A percentile compares a stretch with the other conserved stretches of the same genome.
phyloP scores from a whole-genome alignment of 2,329 filamentous ascomycete species.

The Proliferodiscus dingleyae region DNA sequence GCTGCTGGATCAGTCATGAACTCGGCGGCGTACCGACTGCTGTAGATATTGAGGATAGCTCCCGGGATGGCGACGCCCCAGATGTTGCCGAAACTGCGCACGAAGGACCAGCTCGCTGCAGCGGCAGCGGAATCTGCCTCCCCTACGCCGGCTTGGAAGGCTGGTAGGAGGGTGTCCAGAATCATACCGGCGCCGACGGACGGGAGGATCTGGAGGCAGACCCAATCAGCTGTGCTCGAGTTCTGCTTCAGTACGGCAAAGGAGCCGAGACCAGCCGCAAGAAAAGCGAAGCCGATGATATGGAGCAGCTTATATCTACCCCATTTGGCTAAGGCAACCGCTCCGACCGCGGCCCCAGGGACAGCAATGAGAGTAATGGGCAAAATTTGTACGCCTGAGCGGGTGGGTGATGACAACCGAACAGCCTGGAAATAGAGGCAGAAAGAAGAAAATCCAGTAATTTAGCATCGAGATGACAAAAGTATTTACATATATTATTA shows the following conservation, averaged over 20 bases:
- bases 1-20: too few species aligned
- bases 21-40: not conserved
- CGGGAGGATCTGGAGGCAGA: conserved; percentile 38
- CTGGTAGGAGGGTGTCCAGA: conserved; percentile 39
- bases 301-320: conserved; percentile 31
- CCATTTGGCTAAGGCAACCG: conserved; percentile 3
- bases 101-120: conserved; percentile 31
- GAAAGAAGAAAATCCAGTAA: conserved; percentile 3
- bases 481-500: conserved; percentile 30
- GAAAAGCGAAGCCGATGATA: conserved; percentile 26
- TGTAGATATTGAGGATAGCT: conserved; percentile 6
- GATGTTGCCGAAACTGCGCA: conserved; percentile 41
- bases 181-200: conserved; percentile 40
- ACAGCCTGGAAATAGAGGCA: conserved; percentile 7
- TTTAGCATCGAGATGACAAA: conserved; percentile 1
- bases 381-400: not conserved
- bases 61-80: conserved; percentile 39
- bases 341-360: conserved; percentile 29
- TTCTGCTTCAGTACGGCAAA: conserved; percentile 32
- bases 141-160: conserved; percentile 33
- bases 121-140: conserved; percentile 31
- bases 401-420: not conserved
- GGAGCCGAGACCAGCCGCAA: conserved; percentile 4
- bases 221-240: conserved; percentile 36
- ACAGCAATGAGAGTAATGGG: not conserved